Conservation (phyloP, 2,329 filamentous ascomycete species). For the Xylaria arbuscula region DNA sequence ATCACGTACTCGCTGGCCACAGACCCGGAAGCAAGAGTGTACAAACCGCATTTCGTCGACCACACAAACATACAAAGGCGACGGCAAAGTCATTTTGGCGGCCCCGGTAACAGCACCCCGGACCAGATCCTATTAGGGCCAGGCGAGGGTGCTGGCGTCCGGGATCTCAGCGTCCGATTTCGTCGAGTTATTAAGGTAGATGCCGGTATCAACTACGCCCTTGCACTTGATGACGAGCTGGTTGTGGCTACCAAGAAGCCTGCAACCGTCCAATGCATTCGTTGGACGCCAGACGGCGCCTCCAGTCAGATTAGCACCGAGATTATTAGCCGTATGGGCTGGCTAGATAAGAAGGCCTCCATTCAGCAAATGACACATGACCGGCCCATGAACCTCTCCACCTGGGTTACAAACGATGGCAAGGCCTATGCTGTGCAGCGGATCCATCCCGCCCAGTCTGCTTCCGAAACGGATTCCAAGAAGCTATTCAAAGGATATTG, state of each 20-base stretch:
- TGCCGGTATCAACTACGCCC: conserved; percentile 86
- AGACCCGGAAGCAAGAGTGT: conserved; percentile 84
- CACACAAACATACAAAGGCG: conserved; percentile 71
- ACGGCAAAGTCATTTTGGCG: conserved; percentile 69
- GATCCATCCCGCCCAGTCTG: conserved; percentile 55
- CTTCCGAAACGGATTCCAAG: conserved; percentile 63
- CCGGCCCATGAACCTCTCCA: conserved; percentile 93
- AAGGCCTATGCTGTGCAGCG: conserved; percentile 92
- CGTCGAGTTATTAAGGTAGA: conserved; percentile 98
- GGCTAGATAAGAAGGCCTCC: conserved; percentile 80
- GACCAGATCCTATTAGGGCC: conserved; percentile 77
- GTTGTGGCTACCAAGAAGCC: conserved; percentile 92
- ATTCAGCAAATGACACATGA: conserved; percentile 92
- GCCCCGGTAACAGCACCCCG: conserved; percentile 64
- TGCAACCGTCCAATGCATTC: conserved; percentile 94
- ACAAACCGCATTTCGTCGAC: conserved; percentile 82
- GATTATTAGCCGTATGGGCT: conserved; percentile 85
- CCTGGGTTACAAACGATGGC: conserved; percentile 91
- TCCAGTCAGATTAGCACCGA: conserved; percentile 92
- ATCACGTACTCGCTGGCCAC: conserved; percentile 94
- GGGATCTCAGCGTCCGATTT: conserved; percentile 90
- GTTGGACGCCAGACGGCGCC: conserved; percentile 86
- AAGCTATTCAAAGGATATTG: conserved; percentile 89
- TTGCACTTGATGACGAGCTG: conserved; percentile 92
- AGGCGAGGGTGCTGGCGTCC: conserved; percentile 83